Evolutionary conservation across 1,139 yeast genomes (phyloP), one percentile per base, ranked within the genome.

Genomic region (Candida sanyaensis): DNA sequence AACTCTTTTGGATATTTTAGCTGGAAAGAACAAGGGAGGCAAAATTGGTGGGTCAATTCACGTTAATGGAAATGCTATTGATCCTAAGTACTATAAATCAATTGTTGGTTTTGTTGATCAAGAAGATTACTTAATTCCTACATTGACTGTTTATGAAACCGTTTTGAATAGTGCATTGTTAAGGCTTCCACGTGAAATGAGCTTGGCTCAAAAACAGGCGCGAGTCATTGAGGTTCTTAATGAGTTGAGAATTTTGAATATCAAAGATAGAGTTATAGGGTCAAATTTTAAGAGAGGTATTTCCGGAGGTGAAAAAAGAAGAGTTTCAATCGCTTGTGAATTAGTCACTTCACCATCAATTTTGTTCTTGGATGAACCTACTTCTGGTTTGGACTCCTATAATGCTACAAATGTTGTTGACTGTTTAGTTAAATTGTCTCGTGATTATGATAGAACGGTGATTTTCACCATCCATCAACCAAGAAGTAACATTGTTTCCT

Each of bases 41-140:
- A 55, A 56, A 1, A 78, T 82, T 7, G 54, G 73, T 1, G 97
- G 97, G 12, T 66, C 73, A 3, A 80, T 92, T 24, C 81, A 77
- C 55, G 82, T 91, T 29, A 93, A 93, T 63, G 98, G 98, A 2
- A 77, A 77, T 48, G 50, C 59, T 17, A 58, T 80, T 37, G 55
- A 56, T 8, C 55, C 64, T 3, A 60, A 64, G 6, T 77, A 81
- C 44, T 86, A 82, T 61, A 77, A 79, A 51, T 84, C 85, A 55
- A 79, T 90, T 11, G 83, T 88, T 52, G 99, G 98, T 0, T 93
- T 91, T 75, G 99, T 93, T n/a, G 98, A 93, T 64, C 99, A 93
- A 66, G 97, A 93, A 58, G 97, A 92, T 62, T 88, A 83, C 54
- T 73, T 93, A 53, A 80, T 93, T 56, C 96, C 98, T 6, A 93